Conservation (phyloP, 1,284 basidiomycete genomes). For the Trametes sp. region DNA sequence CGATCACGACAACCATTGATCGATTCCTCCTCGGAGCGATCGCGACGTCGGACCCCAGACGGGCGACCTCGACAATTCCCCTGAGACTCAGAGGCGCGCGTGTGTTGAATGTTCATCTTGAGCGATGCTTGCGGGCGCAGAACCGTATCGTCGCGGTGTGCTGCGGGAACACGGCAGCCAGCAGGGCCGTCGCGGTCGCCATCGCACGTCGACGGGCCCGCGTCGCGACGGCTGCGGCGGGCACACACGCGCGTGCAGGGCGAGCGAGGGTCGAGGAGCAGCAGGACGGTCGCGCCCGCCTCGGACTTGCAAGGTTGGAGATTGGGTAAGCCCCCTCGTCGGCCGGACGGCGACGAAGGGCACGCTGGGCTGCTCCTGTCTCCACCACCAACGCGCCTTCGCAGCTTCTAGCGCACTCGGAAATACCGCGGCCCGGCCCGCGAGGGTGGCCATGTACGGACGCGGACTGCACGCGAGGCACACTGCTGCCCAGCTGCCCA, state of each 20-base stretch:
- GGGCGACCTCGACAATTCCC: background rate
- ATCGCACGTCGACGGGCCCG: background rate
- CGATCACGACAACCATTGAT: slow-evolving; percentile 17
- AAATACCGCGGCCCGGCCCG: slow-evolving; percentile 20
- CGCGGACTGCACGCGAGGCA: too few species aligned
- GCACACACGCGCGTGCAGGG: slow-evolving; percentile 5
- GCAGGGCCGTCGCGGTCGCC: background rate
- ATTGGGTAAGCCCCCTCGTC: slow-evolving; percentile 18
- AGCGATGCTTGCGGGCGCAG: too few species aligned
- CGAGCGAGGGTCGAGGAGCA: background rate
- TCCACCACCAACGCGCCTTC: slow-evolving; percentile 16
- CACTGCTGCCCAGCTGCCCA: slow-evolving; percentile 1
- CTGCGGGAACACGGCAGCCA: slow-evolving; percentile 1
- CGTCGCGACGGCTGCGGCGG: slow-evolving; percentile 13
- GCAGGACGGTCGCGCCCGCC: background rate
- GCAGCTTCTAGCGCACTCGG: slow-evolving; percentile 23
- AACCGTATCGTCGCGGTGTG: background rate
- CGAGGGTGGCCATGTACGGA: too few species aligned
- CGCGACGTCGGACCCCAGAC: slow-evolving; percentile 23
- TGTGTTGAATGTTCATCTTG: background rate
- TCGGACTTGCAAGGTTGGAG: slow-evolving; percentile 8
- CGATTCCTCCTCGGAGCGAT: slow-evolving; percentile 13
- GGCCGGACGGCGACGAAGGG: slow-evolving; percentile 16
- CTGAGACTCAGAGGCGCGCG: background rate
- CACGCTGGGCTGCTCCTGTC: slow-evolving; percentile 3